These are phyloP conservation scores for Geosmithia putterillii DNA, from an alignment of 2,329 filamentous ascomycete genomes.

Conservation along the genomic window DNA sequence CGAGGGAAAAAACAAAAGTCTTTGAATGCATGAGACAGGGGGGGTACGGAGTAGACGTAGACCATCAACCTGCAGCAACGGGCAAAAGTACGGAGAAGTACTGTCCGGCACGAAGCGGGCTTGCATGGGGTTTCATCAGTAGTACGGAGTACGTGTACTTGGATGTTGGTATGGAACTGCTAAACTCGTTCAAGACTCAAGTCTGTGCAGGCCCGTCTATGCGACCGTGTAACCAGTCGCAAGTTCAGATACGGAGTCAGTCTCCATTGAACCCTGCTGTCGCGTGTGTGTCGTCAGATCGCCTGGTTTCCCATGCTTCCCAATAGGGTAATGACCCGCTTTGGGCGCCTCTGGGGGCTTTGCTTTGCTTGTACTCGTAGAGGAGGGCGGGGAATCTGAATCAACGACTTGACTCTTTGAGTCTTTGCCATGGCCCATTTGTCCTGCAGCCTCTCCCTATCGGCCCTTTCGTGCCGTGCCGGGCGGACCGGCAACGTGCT, in stretches of 20 bases:
- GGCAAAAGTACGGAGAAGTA: background rate
- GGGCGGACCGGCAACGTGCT: background rate
- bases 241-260: no score
- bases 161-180: background rate
- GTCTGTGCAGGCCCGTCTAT: background rate
- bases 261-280: background rate
- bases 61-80: background rate
- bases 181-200: background rate
- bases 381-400: background rate
- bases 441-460: background rate
- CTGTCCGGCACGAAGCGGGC: background rate
- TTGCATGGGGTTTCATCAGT: background rate
- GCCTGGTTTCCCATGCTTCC: no score
- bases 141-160: no score
- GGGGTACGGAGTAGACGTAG: background rate
- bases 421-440: no score
- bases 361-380: no score
- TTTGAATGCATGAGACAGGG: background rate
- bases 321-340: background rate
- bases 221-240: background rate
- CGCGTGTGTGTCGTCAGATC: background rate
- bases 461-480: background rate
- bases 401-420: background rate
- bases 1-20: background rate
- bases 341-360: no score